Evolutionary conservation across 1,284 basidiomycete species (phyloP), one percentile per base, ranked within the genome.

Genomic region (Pseudozyma thailandica): DNA sequence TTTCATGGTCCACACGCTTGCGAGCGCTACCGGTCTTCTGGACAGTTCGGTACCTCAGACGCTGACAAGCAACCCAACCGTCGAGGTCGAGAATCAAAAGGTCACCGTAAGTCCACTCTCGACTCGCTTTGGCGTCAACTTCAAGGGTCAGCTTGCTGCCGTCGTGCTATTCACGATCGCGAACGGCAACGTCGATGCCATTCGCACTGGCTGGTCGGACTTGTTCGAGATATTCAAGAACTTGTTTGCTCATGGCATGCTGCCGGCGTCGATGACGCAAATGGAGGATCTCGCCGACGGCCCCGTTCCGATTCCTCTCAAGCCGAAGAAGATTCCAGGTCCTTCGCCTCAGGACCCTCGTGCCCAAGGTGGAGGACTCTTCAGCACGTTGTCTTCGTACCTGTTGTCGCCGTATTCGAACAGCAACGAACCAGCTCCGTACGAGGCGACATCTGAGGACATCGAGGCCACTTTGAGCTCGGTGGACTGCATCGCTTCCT

Each of bases 201-300:
- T 99, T 53, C 89, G 94, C 33, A 91, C 93, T 81, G 94, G 95
- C 16, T 99, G 96, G 96, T 89, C 74, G 13, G 77, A 47, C 81
- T 93, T 99, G 58, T 97, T 98, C 77, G 94, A 97, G 83, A 97
- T 98, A 89, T 94, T 97, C 84, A 91, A 95, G 80, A 97, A 94
- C 31, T 86, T 99, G 23, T 98, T 98, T 84, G 85, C 95, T 41
- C 92, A 97, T 82, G 94, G 93, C 4, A 87, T 98, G 26, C 86
- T 99, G 8, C 76, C 79, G 1, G 21, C 94, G 5, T 87, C 89
- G 50, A 91, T 98, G 89, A 86, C 94, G n/a, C 90, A 92, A 80
- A 94, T 97, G 91, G 93, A 94, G 81, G 95, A 98, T 82, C 98
- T 98, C 84, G 44, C 59, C 26, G 60, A 72, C 20, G 70, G 70